Percentiles rank a stretch among this genome's conserved stretches.
Conservation (phyloP, 164 flowering plant species). For the Tetrastigma voinierianum region DNA sequence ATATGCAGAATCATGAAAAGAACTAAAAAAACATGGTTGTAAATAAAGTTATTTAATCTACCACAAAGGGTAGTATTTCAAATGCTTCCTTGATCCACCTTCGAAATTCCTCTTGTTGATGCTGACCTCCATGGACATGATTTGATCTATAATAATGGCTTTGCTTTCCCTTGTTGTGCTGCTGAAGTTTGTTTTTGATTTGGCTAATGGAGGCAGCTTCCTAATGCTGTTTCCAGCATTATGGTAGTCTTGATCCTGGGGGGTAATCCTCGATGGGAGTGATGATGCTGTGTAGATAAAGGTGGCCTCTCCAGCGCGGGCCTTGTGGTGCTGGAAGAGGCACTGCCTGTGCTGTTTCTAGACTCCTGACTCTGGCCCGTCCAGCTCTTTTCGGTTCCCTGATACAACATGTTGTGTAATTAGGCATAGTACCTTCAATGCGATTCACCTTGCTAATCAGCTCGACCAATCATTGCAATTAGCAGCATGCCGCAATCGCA, state of each 20-base stretch:
- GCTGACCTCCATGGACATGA: slow-evolving; percentile 33
- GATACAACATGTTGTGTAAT: not conserved
- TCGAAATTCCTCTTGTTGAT: slow-evolving; percentile 40
- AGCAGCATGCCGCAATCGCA: not conserved
- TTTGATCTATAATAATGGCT: slow-evolving; percentile 13
- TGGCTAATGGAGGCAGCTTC: slow-evolving; percentile 28
- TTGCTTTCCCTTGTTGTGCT: slow-evolving; percentile 9
- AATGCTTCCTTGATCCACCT: slow-evolving; percentile 15
- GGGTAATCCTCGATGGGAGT: slow-evolving; percentile 6
- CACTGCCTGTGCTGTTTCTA: slow-evolving; percentile 18
- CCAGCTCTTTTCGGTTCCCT: slow-evolving; percentile 25
- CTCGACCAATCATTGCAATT: not conserved
- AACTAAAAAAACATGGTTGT: no score
- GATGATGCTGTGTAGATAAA: slow-evolving; percentile 16
- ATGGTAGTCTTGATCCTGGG: slow-evolving; percentile 15
- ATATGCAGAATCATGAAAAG: no score
- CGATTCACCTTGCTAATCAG: not conserved
- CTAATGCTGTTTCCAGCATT: slow-evolving; percentile 14
- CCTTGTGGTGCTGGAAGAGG: slow-evolving; percentile 23
- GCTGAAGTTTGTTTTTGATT: slow-evolving; percentile 6
- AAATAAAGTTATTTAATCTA: slow-evolving; percentile 12
- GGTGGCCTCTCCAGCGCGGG: slow-evolving; percentile 5
- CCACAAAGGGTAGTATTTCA: slow-evolving; percentile 18
- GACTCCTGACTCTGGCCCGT: slow-evolving; percentile 13
- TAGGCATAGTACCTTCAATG: not conserved